Evolutionary conservation across 257 asterid genomes (phyloP).

Genomic region (Gentiana macrophylla): DNA sequence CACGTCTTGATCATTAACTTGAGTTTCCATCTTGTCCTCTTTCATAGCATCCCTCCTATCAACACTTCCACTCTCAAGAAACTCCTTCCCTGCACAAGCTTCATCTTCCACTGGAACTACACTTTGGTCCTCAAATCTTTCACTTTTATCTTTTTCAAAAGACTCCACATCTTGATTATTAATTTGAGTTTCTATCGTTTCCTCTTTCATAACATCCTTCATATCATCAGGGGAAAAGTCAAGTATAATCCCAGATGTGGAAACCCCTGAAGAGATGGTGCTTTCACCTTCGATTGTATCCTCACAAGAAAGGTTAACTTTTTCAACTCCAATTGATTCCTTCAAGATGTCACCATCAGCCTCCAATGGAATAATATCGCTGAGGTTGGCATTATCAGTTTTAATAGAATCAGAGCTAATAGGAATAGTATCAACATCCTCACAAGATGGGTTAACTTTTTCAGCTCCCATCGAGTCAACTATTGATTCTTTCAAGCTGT

Average conservation of each 20-base stretch:
- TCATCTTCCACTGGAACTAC: conserved; percentile 13
- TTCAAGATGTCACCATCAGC: conserved; percentile 12
- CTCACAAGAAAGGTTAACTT: conserved; percentile 5
- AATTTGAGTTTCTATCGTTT: conserved; percentile 4
- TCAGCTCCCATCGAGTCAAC: conserved; percentile 14
- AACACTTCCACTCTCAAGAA: conserved; percentile 8
- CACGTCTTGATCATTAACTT: conserved; percentile 9
- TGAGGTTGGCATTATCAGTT: conserved; percentile 6
- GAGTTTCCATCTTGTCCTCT: conserved; percentile 4
- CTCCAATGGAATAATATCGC: conserved; percentile 13
- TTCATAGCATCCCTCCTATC: conserved; percentile 11
- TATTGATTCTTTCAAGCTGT: conserved; percentile 6
- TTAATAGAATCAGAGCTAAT: neutral
- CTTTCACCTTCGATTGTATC: conserved; percentile 1
- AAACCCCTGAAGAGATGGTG: conserved; percentile 9
- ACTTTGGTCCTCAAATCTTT: conserved; percentile 5
- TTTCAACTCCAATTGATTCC: conserved; percentile 12
- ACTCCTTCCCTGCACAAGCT: conserved; percentile 6
- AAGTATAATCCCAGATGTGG: conserved; percentile 4
- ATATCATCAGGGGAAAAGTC: conserved; percentile 8
- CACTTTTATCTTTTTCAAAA: conserved; percentile 10
- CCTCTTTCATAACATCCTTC: conserved; percentile 10
- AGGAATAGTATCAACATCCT: conserved; percentile 5
- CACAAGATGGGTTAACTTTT: conserved; percentile 2
- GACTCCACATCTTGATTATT: conserved; percentile 10